Conservation (phyloP, 1,284 basidiomycete genomes). For the Malassezia globosa region DNA sequence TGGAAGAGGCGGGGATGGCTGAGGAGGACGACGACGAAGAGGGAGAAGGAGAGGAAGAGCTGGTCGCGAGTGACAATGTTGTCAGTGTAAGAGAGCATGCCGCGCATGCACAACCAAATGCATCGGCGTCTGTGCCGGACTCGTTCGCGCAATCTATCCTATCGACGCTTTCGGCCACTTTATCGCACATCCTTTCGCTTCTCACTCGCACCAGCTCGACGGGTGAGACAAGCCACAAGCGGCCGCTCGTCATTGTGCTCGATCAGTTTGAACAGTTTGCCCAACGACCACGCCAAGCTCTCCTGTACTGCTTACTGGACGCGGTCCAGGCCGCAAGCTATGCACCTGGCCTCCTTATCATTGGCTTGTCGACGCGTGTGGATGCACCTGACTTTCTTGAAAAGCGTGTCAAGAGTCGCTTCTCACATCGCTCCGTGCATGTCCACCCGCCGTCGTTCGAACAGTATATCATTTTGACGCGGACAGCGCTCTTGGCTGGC, state of each 20-base stretch:
- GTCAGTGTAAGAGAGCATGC: too few relatives aligned
- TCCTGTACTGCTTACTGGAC: slow-evolving; percentile 44
- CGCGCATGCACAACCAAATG: slow-evolving; percentile 13
- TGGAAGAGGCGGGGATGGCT: slow-evolving; percentile 6
- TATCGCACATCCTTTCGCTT: slow-evolving; percentile 34
- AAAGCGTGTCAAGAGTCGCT: slow-evolving; percentile 43
- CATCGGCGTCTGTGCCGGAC: not conserved
- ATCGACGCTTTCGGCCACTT: slow-evolving; percentile 25
- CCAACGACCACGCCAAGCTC: slow-evolving; percentile 30
- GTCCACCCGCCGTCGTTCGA: slow-evolving; percentile 23
- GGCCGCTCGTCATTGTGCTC: slow-evolving; percentile 36
- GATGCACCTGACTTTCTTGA: slow-evolving; percentile 40
- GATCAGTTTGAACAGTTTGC: slow-evolving; percentile 41
- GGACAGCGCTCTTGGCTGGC: slow-evolving; percentile 15
- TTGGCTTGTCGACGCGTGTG: slow-evolving; percentile 32
- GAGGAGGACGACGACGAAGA: slow-evolving; percentile 7
- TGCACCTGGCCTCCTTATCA: slow-evolving; percentile 31
- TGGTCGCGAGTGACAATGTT: too few relatives aligned
- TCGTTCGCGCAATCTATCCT: slow-evolving; percentile 1
- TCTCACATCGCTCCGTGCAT: slow-evolving; percentile 39
- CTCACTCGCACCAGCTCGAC: slow-evolving; percentile 19
- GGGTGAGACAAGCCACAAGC: not conserved
- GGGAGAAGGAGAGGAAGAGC: slow-evolving; percentile 19
- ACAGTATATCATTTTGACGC: slow-evolving; percentile 22
- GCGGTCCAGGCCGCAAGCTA: slow-evolving; percentile 43